These are phyloP conservation scores for Phytophthora pisi DNA, from an alignment of 352 stramenopile genomes.

Conservation along the genomic window DNA sequence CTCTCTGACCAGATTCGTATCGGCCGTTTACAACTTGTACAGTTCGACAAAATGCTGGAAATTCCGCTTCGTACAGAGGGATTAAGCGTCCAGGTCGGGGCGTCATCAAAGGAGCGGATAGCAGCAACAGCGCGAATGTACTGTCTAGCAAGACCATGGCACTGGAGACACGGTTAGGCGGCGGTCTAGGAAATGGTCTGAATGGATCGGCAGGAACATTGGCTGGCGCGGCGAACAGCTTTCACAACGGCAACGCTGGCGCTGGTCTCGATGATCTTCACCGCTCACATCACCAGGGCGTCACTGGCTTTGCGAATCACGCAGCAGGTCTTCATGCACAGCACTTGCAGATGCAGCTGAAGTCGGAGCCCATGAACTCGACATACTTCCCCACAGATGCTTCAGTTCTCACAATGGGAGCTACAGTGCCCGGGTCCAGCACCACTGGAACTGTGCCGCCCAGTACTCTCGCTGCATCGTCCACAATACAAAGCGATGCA, in stretches of 20 bases:
- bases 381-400: conserved; percentile 74
- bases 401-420: conserved; percentile 63
- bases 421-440: conserved; percentile 24
- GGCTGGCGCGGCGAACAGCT: conserved; percentile 24
- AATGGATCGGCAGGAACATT: conserved; percentile 28
- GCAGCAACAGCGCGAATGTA: conserved; percentile 75
- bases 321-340: conserved; percentile 27
- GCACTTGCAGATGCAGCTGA: conserved; percentile 52
- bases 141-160: conserved; percentile 75
- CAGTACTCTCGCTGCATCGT: conserved; percentile 36
- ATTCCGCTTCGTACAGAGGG: conserved; percentile 53
- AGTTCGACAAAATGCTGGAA: conserved; percentile 74
- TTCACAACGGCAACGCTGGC: conserved; percentile 25
- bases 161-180: conserved; percentile 68
- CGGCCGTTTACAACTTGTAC: conserved; percentile 11
- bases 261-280: conserved; percentile 36
- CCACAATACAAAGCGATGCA: conserved; percentile 27
- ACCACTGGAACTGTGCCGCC: conserved; percentile 25
- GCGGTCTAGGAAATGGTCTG: conserved; percentile 38
- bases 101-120: conserved; percentile 57
- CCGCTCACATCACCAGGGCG: conserved; percentile 32
- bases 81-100: conserved; percentile 66
- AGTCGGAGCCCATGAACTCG: conserved; percentile 67
- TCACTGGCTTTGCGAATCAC: conserved; percentile 18
- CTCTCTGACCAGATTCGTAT: conserved; percentile 16